Base-by-base conservation (phyloP, 2,329 filamentous ascomycete genomes). In the Claviceps maximensis region DNA sequence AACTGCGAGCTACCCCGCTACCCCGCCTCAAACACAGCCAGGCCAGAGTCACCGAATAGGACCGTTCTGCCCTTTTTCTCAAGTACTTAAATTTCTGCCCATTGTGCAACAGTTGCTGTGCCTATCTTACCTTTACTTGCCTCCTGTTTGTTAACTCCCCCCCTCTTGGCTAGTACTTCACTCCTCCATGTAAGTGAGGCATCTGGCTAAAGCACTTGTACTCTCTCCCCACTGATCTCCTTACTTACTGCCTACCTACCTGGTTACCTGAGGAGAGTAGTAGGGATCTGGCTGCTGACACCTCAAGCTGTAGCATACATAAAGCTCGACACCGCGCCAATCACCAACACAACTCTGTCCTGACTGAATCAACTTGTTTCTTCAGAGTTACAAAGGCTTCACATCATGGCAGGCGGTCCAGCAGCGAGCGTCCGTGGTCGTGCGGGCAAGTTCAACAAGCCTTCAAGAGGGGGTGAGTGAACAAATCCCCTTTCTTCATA, bases 371-470 rank as follows among this genome's bases (percentile, higher is more conserved):
- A 19, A 29, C 9, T 4, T 8, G 2, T 29, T 33, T 19, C 21
- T 21, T 27, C 19, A 29, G n/a, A 41, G 31, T 31, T 41, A 41
- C 21, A 15, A 41, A 29, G 21, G 27, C 41, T 25, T 36, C 47
- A 55, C 63, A 71, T 62, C 50, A 77, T 80, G 77, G 67, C 74
- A 65, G 68, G 68, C 57, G 66, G 67, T 55, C 62, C 68, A 53
- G 74, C 73, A 58, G 62, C 68, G 42, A 65, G 68, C 51, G 69
- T 84, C 58, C 79, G 89, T 67, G 89, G 88, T 61, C 86, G 90
- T 66, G 89, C 86, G 63, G 89, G 90, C 71, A 97, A 97, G 74
- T 95, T 91, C 70, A 87, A 83, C 74, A 97, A 96, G 76, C 89
- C 86, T 60, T 89, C 88, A 61, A 80, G 91, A 72, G 91, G 91